Percentiles rank a stretch among this genome's conserved stretches.
These are phyloP conservation scores for Rubia balearica DNA, from an alignment of 305 asterid species.

Conservation along the genomic window DNA sequence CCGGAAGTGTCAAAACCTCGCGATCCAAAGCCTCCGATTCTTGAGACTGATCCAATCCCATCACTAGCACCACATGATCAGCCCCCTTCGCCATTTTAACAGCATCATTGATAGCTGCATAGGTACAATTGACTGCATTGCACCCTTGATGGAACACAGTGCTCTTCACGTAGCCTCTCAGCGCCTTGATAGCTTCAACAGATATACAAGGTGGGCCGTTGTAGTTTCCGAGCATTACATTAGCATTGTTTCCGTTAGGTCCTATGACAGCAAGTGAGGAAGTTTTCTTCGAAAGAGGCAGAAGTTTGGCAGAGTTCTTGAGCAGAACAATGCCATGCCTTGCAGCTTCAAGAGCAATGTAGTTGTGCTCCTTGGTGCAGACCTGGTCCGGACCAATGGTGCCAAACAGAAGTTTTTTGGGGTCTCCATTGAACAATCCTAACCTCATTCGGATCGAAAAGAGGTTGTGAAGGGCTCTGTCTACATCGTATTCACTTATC, in stretches of 20 bases:
- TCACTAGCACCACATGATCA: constrained; percentile 60
- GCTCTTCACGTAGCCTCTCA: constrained; percentile 13
- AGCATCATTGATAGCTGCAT: constrained; percentile 33
- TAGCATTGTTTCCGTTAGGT: constrained; percentile 59
- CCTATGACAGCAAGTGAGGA: constrained; percentile 73
- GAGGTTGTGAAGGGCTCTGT: constrained; percentile 56
- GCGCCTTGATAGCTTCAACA: constrained; percentile 12
- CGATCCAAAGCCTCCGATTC: constrained; percentile 67
- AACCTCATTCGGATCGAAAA: constrained; percentile 70
- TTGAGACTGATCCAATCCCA: constrained; percentile 72
- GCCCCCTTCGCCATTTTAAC: constrained; percentile 34
- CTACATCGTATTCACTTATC: constrained; percentile 44
- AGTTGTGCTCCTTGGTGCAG: constrained; percentile 51
- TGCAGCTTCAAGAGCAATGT: constrained; percentile 72
- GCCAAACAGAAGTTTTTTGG: constrained; percentile 54
- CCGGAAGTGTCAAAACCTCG: constrained; percentile 53
- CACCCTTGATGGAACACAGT: constrained; percentile 41
- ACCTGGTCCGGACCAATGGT: constrained; percentile 76
- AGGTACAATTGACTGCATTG: constrained; percentile 37
- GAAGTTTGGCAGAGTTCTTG: constrained; percentile 49
- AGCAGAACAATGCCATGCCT: constrained; percentile 78
- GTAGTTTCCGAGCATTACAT: constrained; percentile 73
- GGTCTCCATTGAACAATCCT: constrained; percentile 85
- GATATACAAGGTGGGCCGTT: constrained; percentile 38
- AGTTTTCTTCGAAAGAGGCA: constrained; percentile 54